These are phyloP conservation scores for Fusarium xylarioides DNA, from an alignment of 2,329 filamentous ascomycete genomes.

Conservation along the genomic window DNA sequence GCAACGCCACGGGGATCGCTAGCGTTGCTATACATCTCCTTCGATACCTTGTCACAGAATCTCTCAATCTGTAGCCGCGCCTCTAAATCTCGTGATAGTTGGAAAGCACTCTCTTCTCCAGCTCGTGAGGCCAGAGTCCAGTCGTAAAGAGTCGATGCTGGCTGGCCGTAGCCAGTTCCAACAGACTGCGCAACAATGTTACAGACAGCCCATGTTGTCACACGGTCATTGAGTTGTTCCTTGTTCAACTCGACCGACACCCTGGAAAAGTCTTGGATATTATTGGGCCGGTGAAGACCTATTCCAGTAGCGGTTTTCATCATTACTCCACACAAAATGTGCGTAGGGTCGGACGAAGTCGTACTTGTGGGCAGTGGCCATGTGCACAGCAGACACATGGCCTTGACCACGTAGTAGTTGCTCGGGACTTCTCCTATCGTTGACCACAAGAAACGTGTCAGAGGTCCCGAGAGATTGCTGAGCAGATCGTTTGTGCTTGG, in stretches of 20 bases:
- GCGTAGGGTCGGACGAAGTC: constrained; percentile 81
- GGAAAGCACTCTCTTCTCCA: constrained; percentile 67
- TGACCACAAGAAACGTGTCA: constrained; percentile 78
- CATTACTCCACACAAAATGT: constrained; percentile 84
- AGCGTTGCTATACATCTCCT: constrained; percentile 81
- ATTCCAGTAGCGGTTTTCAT: constrained; percentile 89
- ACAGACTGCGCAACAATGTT: constrained; percentile 85
- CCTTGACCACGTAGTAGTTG: constrained; percentile 83
- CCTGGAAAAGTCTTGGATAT: constrained; percentile 84
- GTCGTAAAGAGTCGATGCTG: constrained; percentile 79
- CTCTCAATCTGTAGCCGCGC: constrained; percentile 76
- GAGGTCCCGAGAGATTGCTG: constrained; percentile 71
- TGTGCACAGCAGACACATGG: constrained; percentile 79
- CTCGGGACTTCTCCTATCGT: constrained; percentile 81
- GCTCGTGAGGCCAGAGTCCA: constrained; percentile 73
- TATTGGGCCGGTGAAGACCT: constrained; percentile 80
- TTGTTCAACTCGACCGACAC: constrained; percentile 78
- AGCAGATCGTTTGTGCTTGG: constrained; percentile 68
- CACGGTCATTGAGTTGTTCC: constrained; percentile 80
- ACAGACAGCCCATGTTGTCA: constrained; percentile 84
- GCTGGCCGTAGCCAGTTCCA: constrained; percentile 85
- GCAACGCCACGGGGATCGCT: constrained; percentile 76
- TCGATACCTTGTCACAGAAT: constrained; percentile 80
- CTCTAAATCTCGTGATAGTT: constrained; percentile 69
- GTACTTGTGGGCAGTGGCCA: constrained; percentile 87